Evolutionary conservation across 257 asterid species (phyloP).

Genomic region (Nicotiana tomentosiformis): DNA sequence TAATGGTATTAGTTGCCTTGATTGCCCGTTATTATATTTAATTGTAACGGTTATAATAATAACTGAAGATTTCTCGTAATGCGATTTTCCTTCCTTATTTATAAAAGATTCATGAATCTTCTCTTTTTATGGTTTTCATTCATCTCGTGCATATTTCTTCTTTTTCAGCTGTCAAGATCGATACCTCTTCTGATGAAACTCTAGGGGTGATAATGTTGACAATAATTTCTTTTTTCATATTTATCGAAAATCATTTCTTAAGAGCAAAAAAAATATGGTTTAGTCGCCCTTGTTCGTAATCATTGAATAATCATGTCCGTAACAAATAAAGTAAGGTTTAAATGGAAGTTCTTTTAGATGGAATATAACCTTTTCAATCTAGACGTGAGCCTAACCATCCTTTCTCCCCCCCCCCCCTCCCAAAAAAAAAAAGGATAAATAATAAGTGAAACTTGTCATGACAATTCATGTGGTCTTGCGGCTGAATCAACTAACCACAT

Average conservation of each 20-base stretch:
- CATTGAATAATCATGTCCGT: not conserved
- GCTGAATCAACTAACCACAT: conserved; percentile 23
- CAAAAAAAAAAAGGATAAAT: not conserved
- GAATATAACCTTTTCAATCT: not conserved
- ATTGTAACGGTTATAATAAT: too few relatives aligned
- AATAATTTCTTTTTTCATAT: not conserved
- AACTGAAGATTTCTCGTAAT: too few relatives aligned
- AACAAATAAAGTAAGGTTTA: not conserved
- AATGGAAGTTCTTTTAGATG: not conserved
- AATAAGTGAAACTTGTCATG: not conserved
- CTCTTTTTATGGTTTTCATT: too few relatives aligned
- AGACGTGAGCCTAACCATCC: not conserved
- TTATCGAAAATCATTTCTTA: not conserved
- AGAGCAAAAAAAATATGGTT: not conserved
- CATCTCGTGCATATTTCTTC: too few relatives aligned
- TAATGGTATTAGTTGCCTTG: too few relatives aligned
- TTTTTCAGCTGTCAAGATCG: too few relatives aligned
- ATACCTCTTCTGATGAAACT: too few relatives aligned
- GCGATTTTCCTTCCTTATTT: too few relatives aligned
- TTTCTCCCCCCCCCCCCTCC: too few relatives aligned
- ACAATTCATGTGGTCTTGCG: not conserved
- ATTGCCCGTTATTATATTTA: too few relatives aligned
- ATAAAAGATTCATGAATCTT: too few relatives aligned
- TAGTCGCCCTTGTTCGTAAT: not conserved
- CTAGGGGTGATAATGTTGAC: not conserved